phyloP scores from a whole-genome alignment of 2,329 filamentous ascomycete genomes.

The Nemania sp. region DNA sequence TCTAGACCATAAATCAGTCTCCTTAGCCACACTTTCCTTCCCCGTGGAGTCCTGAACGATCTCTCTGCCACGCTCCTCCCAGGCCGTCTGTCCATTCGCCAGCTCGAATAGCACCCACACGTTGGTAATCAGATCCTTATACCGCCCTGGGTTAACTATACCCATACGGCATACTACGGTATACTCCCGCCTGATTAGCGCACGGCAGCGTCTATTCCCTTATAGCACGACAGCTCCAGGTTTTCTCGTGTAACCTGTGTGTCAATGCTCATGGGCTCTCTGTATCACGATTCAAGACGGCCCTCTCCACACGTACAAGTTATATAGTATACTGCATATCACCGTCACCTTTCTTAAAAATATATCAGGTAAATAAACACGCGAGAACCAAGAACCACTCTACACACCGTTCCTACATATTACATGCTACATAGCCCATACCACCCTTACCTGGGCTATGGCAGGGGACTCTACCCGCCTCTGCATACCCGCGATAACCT shows the following conservation, averaged over 20 bases:
- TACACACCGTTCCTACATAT: constrained; percentile 27
- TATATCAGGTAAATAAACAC: constrained; percentile 26
- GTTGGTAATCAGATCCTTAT: constrained; percentile 17
- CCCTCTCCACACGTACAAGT: constrained; percentile 18
- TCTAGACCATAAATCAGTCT: constrained; percentile 2
- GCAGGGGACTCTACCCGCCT: constrained; percentile 21
- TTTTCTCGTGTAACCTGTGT: constrained; percentile 26
- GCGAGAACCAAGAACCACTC: constrained; percentile 23
- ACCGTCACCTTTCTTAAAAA: constrained; percentile 18
- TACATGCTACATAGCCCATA: constrained; percentile 10
- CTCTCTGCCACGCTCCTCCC: constrained; percentile 21
- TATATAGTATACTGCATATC: constrained; percentile 24
- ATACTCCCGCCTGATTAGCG: too few species aligned
- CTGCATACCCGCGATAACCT: constrained; percentile 27
- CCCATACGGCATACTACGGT: too few species aligned
- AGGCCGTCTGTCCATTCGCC: not conserved
- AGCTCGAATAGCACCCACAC: constrained; percentile 9
- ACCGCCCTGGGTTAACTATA: not conserved
- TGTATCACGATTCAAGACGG: constrained; percentile 23
- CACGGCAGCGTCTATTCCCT: constrained; percentile 8
- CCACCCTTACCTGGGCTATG: constrained; percentile 15
- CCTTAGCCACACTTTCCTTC: constrained; percentile 13
- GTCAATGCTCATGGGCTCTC: constrained; percentile 19
- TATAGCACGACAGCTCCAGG: constrained; percentile 23
- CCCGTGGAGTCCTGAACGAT: constrained; percentile 20